Evolutionary conservation across 768 basidiomycete species (phyloP).

Genomic region (Dioszegia hungarica): DNA sequence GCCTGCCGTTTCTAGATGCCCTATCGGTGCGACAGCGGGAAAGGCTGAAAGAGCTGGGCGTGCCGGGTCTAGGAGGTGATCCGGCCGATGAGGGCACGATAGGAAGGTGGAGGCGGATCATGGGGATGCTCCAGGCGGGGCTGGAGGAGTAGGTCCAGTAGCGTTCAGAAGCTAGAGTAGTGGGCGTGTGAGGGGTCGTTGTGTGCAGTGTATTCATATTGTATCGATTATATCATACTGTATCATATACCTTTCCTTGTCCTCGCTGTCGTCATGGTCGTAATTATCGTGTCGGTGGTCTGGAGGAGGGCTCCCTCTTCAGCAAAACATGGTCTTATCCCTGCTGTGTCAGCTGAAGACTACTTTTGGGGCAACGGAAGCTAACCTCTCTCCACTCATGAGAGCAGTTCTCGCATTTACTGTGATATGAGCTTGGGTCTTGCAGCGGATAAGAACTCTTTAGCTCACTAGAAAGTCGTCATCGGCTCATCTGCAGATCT

Average conservation of each 20-base stretch:
- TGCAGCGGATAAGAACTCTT: neutral
- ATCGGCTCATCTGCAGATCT: slow-evolving; percentile 56
- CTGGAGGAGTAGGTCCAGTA: slow-evolving; percentile 17
- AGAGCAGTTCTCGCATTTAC: slow-evolving; percentile 46
- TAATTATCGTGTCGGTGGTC: neutral
- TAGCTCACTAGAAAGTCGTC: slow-evolving; percentile 50
- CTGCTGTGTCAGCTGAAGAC: neutral
- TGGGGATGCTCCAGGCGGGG: slow-evolving; percentile 36
- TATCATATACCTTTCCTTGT: slow-evolving; percentile 2
- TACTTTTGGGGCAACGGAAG: neutral
- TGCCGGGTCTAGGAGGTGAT: slow-evolving; percentile 28
- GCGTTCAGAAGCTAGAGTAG: neutral
- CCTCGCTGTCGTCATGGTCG: neutral
- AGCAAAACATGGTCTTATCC: neutral
- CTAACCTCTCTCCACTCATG: slow-evolving; percentile 47
- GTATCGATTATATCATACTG: too few species aligned
- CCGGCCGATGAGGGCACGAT: slow-evolving; percentile 7
- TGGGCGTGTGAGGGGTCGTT: neutral
- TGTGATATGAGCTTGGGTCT: slow-evolving; percentile 10
- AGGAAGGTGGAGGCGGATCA: slow-evolving; percentile 31
- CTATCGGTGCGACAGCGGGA: slow-evolving; percentile 23
- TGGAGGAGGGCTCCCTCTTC: too few species aligned
- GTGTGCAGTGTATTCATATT: slow-evolving; percentile 1
- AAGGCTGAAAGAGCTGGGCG: slow-evolving; percentile 28
- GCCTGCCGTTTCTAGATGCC: slow-evolving; percentile 28